Base-by-base conservation (phyloP, 495 filamentous ascomycete species). In the Xylaria grammica region DNA sequence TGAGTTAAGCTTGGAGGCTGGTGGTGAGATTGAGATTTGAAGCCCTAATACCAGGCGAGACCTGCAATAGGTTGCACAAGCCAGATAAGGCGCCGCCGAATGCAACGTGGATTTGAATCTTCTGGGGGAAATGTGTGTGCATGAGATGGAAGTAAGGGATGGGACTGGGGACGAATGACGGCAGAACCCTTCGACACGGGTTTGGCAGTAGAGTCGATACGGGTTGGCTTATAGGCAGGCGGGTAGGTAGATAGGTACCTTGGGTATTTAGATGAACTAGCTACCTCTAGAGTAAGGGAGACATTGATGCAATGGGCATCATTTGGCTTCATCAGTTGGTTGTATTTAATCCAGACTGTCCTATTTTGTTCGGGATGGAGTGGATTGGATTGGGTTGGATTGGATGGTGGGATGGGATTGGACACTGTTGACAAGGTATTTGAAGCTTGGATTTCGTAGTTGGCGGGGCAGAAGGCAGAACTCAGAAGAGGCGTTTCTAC, bases 1-100 rank as follows among this genome's bases (percentile, higher is more conserved):
- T 42, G 52, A 45, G 29, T 34, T 51, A 22, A 40, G 29, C 29
- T 59, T 48, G 27, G 62, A 52, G 44, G 62, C 36, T 44, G 30
- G 54, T 52, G 42, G 44, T 40, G 44, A 42, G 19, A 56, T 36
- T 20, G 50, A 32, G 51, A 0, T 27, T 15, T 13, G 27, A 36
- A 20, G 58, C n/a, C 38, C 22, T 24, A 59, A 46, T 34, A 30
- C 55, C 34, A 32, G 55, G 40, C 19, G 42, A 48, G 13, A 27
- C 11, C 27, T 5, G 24, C 8, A 29, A 57, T 9, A 38, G 20
- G 24, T 30, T 11, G 9, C 38, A 17, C 19, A n/a, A 26, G 20
- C 32, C 22, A 32, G 32, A 20, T 22, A 57, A 20, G 54, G 54
- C 26, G 24, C 19, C 13, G 54, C 20, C 20, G 38, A 45, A 57